phyloP scores from a whole-genome alignment of 1,139 yeast species.

The Candida dubliniensis region DNA sequence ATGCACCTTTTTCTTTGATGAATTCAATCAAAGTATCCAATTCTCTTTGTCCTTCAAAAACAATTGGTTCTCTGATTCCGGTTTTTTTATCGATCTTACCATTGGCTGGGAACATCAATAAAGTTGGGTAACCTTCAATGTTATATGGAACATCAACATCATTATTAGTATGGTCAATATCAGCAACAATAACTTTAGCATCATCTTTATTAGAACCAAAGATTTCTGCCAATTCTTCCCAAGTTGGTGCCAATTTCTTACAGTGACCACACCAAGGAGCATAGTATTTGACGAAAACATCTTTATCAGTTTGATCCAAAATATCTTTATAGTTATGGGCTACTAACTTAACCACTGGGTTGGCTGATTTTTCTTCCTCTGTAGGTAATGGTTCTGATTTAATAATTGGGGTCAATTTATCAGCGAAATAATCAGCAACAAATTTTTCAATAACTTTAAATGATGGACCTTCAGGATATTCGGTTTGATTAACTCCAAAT shows the following conservation, averaged over 20 bases:
- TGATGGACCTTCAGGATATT: conserved; percentile 44
- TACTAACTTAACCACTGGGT: conserved; percentile 76
- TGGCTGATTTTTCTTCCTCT: conserved; percentile 62
- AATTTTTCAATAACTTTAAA: conserved; percentile 52
- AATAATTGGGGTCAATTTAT: conserved; percentile 67
- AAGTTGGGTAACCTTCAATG: conserved; percentile 91
- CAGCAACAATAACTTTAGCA: conserved; percentile 69
- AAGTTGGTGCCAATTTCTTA: conserved; percentile 89
- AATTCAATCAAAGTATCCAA: conserved; percentile 70
- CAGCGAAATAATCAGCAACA: conserved; percentile 63
- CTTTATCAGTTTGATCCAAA: conserved; percentile 69
- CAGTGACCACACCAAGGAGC: conserved; percentile 99
- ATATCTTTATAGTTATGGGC: conserved; percentile 79
- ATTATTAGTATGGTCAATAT: conserved; percentile 85
- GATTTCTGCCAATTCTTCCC: conserved; percentile 80
- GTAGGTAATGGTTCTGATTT: conserved; percentile 86
- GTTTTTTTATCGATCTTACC: conserved; percentile 65
- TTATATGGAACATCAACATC: conserved; percentile 71
- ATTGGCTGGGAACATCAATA: conserved; percentile 84
- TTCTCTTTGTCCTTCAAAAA: conserved; percentile 71
- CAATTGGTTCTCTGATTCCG: conserved; percentile 61
- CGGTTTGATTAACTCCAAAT: conserved; percentile 61
- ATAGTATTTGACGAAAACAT: conserved; percentile 88
- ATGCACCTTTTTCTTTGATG: conserved; percentile 63
- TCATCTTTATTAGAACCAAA: conserved; percentile 51